phyloP scores from a whole-genome alignment of 2,329 filamentous ascomycete species.

The Arthrobotrys conoides region DNA sequence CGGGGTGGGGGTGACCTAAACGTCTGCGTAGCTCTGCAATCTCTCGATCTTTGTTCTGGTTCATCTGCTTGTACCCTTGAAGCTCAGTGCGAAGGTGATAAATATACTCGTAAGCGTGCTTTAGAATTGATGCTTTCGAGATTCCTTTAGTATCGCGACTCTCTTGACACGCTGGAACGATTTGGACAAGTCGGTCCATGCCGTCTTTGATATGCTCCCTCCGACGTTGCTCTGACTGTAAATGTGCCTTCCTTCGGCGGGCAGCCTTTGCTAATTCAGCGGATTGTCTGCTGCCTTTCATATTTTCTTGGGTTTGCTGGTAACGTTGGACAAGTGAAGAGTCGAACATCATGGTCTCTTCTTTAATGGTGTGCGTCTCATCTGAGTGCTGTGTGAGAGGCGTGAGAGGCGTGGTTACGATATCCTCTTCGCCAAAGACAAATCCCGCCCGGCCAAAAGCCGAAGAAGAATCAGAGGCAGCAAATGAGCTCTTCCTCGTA shows the following conservation, averaged over 20 bases:
- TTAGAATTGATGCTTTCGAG: conserved; percentile 64
- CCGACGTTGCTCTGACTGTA: conserved; percentile 64
- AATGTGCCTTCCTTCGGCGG: conserved; percentile 63
- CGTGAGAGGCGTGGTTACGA: conserved; percentile 50
- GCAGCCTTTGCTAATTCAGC: conserved; percentile 54
- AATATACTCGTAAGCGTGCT: conserved; percentile 64
- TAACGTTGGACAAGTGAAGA: conserved; percentile 47
- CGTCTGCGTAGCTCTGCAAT: conserved; percentile 58
- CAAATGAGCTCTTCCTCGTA: conserved; percentile 58
- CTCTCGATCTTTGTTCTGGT: conserved; percentile 50
- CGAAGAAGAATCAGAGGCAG: conserved; percentile 54
- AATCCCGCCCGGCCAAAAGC: conserved; percentile 49
- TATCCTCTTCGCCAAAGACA: conserved; percentile 47
- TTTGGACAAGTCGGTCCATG: conserved; percentile 64
- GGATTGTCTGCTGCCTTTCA: conserved; percentile 43
- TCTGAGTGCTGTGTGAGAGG: conserved; percentile 58
- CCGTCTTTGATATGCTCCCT: conserved; percentile 64
- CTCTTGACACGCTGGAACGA: conserved; percentile 63
- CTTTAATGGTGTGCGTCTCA: conserved; percentile 42
- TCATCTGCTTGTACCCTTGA: conserved; percentile 48
- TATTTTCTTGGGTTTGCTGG: conserved; percentile 44
- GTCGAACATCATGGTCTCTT: conserved; percentile 45
- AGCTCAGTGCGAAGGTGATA: conserved; percentile 61
- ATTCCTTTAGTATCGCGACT: conserved; percentile 62
- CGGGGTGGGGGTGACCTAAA: conserved; percentile 31